Evolutionary conservation across 2,329 filamentous ascomycete species (phyloP), one percentile per base, ranked within the genome.

Genomic region (Clonostachys rhizophaga): DNA sequence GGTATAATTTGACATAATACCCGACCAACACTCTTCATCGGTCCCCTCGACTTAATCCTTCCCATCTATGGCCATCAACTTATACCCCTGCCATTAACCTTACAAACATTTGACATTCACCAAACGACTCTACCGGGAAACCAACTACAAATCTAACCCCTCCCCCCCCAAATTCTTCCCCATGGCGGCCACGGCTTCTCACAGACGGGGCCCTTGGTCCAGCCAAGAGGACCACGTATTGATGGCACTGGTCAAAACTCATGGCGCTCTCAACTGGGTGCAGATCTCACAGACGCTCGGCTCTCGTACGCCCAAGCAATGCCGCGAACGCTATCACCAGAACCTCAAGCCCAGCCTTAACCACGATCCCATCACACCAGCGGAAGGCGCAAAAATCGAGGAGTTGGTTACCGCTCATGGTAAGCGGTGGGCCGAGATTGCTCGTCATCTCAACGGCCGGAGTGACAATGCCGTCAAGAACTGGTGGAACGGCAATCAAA

Each of bases 401-500:
- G 75, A 78, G 49, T 78, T 94, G 64, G 91, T 96, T 14, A 66
- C 70, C 11, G 79, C 87, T 57, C 83, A 89, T 71, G 91, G 91
- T 52, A 92, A 91, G 72, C 83, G 87, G 48, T 96, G 91, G 91
- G 91, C 91, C 3, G 90, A 96, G 62, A 96, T 96, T 60, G 89
- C 91, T 41, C 80, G 91, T 54, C 77, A 83, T 42, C 77, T 96
- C 17, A 79, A 86, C 47, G 90, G 90, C 54, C 86, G 91, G 60
- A 95, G 91, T 65, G 91, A 96, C 72, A 96, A 96, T 60, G 87
- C 89, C 30, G 89, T 96, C 53, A 96, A 96, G 80, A 96, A 96
- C 67, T 96, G 91, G 90, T 96, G 89, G 89, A 96, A 96, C 63
- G 91, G 91, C 44, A 89, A 86, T 63, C 87, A 91, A 78, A 96